A percentile compares a stretch with the other conserved stretches of the same genome.
Conservation (phyloP, 345 rosid species). For the Aquilaria sinensis region DNA sequence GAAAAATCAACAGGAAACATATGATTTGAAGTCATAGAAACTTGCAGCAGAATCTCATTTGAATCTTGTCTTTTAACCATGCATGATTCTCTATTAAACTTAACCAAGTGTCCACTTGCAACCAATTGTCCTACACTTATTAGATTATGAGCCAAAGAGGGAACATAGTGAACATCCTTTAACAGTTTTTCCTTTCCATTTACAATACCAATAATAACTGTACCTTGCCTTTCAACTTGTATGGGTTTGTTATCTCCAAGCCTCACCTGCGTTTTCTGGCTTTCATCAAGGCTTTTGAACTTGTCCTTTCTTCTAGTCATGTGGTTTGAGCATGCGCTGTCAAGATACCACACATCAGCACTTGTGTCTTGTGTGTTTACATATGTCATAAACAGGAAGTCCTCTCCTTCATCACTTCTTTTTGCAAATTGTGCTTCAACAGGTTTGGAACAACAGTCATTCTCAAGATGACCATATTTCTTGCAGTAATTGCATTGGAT, state of each 20-base stretch:
- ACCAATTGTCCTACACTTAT: no score
- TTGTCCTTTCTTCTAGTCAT: background rate
- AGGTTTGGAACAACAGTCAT: background rate
- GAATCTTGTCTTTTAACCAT: no score
- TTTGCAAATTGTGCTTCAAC: background rate
- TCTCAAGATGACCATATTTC: background rate
- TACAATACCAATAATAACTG: background rate
- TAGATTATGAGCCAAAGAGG: no score
- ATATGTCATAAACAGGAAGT: background rate
- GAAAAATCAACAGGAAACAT: background rate
- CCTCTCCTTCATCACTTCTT: background rate
- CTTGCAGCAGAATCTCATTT: background rate
- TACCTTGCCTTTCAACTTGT: constrained; percentile 3
- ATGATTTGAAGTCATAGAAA: background rate
- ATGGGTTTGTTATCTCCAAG: constrained; percentile 3
- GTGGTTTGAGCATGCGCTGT: background rate
- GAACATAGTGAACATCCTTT: no score
- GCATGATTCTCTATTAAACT: no score
- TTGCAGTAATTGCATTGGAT: background rate
- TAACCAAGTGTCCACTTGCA: no score
- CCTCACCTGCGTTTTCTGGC: background rate
- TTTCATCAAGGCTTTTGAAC: constrained; percentile 1
- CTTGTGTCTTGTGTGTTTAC: background rate
- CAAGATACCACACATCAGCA: background rate
- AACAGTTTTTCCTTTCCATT: no score